Conservation (phyloP, 2,329 filamentous ascomycete species). For the Lachnellula suecica region DNA sequence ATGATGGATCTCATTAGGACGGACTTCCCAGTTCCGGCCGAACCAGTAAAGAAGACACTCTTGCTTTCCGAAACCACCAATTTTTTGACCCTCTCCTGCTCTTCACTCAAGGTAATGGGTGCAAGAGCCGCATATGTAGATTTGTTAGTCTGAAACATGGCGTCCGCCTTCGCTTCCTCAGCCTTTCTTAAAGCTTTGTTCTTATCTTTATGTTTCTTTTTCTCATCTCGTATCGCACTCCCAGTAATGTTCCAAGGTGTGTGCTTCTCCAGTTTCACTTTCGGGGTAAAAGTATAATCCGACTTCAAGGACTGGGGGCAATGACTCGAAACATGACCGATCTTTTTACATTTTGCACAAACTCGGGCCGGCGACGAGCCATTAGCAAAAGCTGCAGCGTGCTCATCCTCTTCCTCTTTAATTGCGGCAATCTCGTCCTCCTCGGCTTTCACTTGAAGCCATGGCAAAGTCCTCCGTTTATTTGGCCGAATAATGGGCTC, state of each 20-base stretch:
- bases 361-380: slow-evolving; percentile 13
- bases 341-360: slow-evolving; percentile 21
- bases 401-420: slow-evolving; percentile 20
- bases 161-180: slow-evolving; percentile 43
- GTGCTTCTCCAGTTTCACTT: slow-evolving; percentile 33
- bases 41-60: slow-evolving; percentile 97
- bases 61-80: slow-evolving; percentile 77
- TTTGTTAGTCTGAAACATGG: slow-evolving; percentile 42
- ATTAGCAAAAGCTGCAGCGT: slow-evolving; percentile 10
- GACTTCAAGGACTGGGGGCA: slow-evolving; percentile 19
- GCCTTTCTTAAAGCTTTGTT: slow-evolving; percentile 48
- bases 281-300: slow-evolving; percentile 36
- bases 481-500: slow-evolving; percentile 31
- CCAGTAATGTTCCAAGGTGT: slow-evolving; percentile 72
- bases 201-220: slow-evolving; percentile 69
- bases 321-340: slow-evolving; percentile 16
- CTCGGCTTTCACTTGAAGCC: slow-evolving; percentile 30
- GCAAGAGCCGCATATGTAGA: slow-evolving; percentile 37
- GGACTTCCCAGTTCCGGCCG: slow-evolving; percentile 95
- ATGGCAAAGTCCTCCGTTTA: slow-evolving; percentile 37
- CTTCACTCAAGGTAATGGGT: slow-evolving; percentile 63
- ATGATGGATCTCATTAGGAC: slow-evolving; percentile 94
- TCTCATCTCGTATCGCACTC: slow-evolving; percentile 76
- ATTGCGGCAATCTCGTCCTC: slow-evolving; percentile 25
- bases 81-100: slow-evolving; percentile 81